These are phyloP conservation scores for Acer yangbiense DNA, from an alignment of 345 rosid species.

Conservation along the genomic window DNA sequence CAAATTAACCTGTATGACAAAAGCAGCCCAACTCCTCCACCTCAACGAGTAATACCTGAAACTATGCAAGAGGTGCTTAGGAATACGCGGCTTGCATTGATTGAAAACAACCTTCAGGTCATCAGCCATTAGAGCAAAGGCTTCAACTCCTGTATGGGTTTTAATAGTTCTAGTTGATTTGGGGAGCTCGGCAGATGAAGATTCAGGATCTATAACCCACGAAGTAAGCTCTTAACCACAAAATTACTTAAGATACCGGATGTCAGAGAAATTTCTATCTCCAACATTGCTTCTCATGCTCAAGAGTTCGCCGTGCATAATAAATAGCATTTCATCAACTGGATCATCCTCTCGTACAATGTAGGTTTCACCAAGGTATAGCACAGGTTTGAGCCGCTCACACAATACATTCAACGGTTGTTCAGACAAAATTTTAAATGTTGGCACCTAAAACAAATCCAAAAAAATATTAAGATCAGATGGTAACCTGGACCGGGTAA, in stretches of 20 bases:
- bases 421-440: background rate
- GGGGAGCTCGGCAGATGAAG: background rate
- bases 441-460: background rate
- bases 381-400: background rate
- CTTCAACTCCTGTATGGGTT: background rate
- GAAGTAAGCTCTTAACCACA: background rate
- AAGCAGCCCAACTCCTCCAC: slow-evolving; percentile 38
- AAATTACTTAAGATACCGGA: background rate
- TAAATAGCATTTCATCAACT: background rate
- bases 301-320: background rate
- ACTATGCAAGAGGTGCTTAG: background rate
- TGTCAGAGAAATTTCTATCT: background rate
- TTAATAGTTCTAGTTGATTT: background rate
- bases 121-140: background rate
- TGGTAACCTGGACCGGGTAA: no score
- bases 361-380: background rate
- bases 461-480: background rate
- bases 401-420: background rate
- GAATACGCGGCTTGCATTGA: background rate
- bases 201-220: background rate
- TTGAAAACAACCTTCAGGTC: background rate
- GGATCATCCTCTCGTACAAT: background rate
- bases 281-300: background rate
- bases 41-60: slow-evolving; percentile 45
- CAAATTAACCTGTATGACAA: background rate